Base-by-base conservation (phyloP, 331 rosid genomes). In the Phaseolus coccineus region DNA sequence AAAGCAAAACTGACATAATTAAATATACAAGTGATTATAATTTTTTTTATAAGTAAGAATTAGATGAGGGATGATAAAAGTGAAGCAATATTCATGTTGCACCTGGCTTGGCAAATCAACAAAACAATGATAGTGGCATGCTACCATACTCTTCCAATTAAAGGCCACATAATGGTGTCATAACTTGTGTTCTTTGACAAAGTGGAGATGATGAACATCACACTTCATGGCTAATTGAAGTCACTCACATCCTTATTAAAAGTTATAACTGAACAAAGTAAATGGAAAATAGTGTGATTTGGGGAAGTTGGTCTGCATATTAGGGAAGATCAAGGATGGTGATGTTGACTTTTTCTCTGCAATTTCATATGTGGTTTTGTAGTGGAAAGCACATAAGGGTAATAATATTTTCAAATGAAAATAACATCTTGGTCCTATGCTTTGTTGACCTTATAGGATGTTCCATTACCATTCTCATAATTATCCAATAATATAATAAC, bases 121-220 rank as follows among this genome's bases (percentile, higher is more conserved):
- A 7, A 37, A 61, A 57, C 44, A 19, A 70, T 70, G 78, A 71
- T 55, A 77, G 66, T 72, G 52, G 76, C 30, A 53, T 30, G 44
- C 0, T 56, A 72, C 24, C 40, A 55, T 9, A 62, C 37, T 47
- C 62, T 13, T n/a, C 42, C 2, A 47, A 58, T 39, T 69, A 51
- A n/a, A 70, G 40, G 71, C 2, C 44, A 28, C 2, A n/a, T 16
- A 74, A 74, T 74, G 76, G 56, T 9, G 63, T 10, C 53, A 56
- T 47, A 42, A 59, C n/a, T 61, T 47, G 16, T 59, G 5, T 61
- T 67, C 28, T 48, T 13, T n/a, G 30, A 19, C 7, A 63, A 37
- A 71, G 82, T 80, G 84, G 68, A 46, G 27, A 69, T 56, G 35
- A 74, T 65, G 66, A 77, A 28, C 77, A 71, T 42, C 57, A 46